These are phyloP conservation scores for Aquilaria yunnanensis DNA, from an alignment of 345 rosid species.

Conservation along the genomic window DNA sequence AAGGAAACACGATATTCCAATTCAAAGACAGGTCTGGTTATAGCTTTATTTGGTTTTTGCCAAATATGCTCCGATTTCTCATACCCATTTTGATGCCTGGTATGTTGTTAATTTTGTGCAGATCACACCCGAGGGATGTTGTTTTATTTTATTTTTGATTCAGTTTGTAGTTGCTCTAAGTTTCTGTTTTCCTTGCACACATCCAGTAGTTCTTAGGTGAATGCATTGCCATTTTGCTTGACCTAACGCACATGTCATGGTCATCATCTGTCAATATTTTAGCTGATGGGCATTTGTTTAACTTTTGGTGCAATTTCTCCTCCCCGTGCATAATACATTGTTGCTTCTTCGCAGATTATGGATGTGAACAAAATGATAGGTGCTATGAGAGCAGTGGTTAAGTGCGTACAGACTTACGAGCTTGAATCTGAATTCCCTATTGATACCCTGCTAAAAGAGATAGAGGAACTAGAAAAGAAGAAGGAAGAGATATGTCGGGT, in stretches of 20 bases:
- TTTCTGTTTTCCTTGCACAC: too few species aligned
- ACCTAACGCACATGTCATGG: too few species aligned
- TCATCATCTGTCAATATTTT: too few species aligned
- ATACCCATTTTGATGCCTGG: too few species aligned
- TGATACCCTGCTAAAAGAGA: neutral
- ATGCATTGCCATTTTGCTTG: too few species aligned
- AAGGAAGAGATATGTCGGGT: neutral
- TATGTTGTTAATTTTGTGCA: too few species aligned
- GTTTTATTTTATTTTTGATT: too few species aligned
- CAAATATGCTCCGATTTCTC: neutral
- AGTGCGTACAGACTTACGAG: slow-evolving; percentile 17
- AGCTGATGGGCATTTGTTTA: too few species aligned
- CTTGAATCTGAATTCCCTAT: slow-evolving; percentile 8
- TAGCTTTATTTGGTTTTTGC: neutral
- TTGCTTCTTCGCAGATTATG: slow-evolving; percentile 11
- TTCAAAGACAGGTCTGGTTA: slow-evolving; percentile 11
- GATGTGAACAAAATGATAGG: slow-evolving; percentile 14
- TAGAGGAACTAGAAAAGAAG: slow-evolving; percentile 1
- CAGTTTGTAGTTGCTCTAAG: too few species aligned
- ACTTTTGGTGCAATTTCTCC: too few species aligned
- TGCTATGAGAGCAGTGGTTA: slow-evolving; percentile 11
- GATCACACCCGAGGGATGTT: too few species aligned
- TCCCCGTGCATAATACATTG: neutral
- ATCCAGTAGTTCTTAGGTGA: too few species aligned
- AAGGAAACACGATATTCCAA: slow-evolving; percentile 2